Conservation (phyloP, 208 protist species). For the Phytomonas sp. region DNA sequence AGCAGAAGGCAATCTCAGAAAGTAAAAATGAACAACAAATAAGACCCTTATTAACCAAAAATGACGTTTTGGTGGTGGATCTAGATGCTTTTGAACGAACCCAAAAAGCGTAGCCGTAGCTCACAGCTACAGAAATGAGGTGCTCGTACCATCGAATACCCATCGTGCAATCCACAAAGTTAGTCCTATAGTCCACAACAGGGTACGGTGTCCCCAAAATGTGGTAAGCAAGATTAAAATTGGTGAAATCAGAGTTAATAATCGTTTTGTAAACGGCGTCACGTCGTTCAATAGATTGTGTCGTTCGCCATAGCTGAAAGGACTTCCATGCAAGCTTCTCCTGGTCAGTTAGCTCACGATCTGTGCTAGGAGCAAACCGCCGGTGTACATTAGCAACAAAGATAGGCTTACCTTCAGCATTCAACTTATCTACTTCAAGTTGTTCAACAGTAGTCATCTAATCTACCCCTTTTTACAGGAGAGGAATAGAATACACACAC, state of each 20-base stretch:
- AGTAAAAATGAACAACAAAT: conserved; percentile 45
- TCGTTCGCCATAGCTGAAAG: conserved; percentile 79
- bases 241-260: conserved; percentile 76
- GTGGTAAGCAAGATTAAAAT: conserved; percentile 66
- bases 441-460: conserved; percentile 33
- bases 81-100: conserved; percentile 60
- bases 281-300: conserved; percentile 66
- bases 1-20: conserved; percentile 62
- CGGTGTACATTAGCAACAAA: conserved; percentile 78
- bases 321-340: conserved; percentile 85
- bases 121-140: conserved; percentile 18
- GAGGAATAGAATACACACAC: not conserved
- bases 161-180: conserved; percentile 34
- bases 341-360: conserved; percentile 78
- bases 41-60: conserved; percentile 23
- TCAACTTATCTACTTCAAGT: conserved; percentile 52
- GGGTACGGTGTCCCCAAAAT: conserved; percentile 82
- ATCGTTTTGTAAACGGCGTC: conserved; percentile 68
- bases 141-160: conserved; percentile 82
- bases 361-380: conserved; percentile 38
- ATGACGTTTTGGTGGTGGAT: conserved; percentile 35
- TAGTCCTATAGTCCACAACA: conserved; percentile 44
- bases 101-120: conserved; percentile 57
- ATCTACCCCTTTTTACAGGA: not conserved
- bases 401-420: conserved; percentile 46